A percentile compares a stretch with the other conserved stretches of the same genome.
phyloP scores from a whole-genome alignment of 768 basidiomycete species.

The Lepiota brunneoincarnata region DNA sequence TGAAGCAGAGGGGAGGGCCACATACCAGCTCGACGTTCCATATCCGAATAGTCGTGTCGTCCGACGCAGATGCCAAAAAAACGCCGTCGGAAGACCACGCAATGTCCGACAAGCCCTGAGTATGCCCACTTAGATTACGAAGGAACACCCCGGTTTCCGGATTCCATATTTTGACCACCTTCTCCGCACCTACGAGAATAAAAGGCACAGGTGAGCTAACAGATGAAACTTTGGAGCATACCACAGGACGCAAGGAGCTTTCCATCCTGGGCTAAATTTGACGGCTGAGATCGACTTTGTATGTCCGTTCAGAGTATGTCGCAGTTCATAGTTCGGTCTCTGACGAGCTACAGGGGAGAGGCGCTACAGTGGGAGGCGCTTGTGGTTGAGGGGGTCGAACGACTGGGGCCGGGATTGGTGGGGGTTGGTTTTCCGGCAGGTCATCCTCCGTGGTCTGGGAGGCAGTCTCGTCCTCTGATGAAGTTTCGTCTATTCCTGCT shows the following conservation, averaged over 20 bases:
- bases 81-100: conserved; percentile 84
- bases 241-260: conserved; percentile 83
- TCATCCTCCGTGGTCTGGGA: conserved; percentile 88
- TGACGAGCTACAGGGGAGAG: too few species aligned
- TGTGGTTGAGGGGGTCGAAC: conserved; percentile 27
- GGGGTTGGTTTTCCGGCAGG: conserved; percentile 55
- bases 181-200: conserved; percentile 61
- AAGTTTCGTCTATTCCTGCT: conserved; percentile 49
- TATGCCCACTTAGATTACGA: conserved; percentile 71
- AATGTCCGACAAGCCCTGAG: conserved; percentile 84
- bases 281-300: conserved; percentile 82
- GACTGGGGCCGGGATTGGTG: conserved; percentile 27
- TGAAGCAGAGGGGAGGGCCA: conserved; percentile 15
- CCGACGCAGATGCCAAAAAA: conserved; percentile 87
- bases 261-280: conserved; percentile 91
- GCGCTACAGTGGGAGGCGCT: conserved; percentile 21
- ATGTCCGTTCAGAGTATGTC: conserved; percentile 72
- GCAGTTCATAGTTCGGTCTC: conserved; percentile 67
- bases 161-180: conserved; percentile 79
- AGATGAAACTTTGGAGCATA: conserved; percentile 34
- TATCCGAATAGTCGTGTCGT: conserved; percentile 86
- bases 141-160: conserved; percentile 77
- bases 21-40: conserved; percentile 84
- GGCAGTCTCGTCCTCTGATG: conserved; percentile 59
- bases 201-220: conserved; percentile 13